Conservation (phyloP, 306 rosid species). For the Sesbania bispinosa region DNA sequence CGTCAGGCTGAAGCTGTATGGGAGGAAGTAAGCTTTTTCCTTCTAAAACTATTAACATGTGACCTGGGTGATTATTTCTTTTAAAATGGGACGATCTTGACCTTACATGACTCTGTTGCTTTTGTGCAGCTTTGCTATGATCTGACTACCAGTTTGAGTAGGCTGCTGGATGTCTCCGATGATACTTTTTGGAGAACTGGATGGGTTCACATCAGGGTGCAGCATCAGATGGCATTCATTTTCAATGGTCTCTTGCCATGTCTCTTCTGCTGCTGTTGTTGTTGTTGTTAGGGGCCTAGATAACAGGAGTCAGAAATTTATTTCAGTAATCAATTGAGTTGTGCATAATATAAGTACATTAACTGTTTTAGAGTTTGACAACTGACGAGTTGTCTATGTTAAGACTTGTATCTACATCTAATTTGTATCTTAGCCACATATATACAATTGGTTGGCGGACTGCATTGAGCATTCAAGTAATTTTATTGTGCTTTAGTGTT, state of each 20-base stretch:
- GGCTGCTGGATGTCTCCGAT: constrained; percentile 65
- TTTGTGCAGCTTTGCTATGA: constrained; percentile 70
- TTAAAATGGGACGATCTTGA: not conserved
- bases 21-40: constrained; percentile 66
- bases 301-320: constrained; percentile 8
- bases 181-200: constrained; percentile 82
- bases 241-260: constrained; percentile 51
- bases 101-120: constrained; percentile 14
- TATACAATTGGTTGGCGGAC: constrained; percentile 5
- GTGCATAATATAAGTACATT: constrained; percentile 1
- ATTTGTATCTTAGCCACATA: not conserved
- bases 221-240: constrained; percentile 70
- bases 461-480: not conserved
- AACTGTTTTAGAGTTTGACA: not conserved
- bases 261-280: constrained; percentile 7
- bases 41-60: constrained; percentile 7
- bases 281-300: constrained; percentile 11
- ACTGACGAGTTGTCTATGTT: not conserved
- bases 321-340: constrained; percentile 7
- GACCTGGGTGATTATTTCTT: constrained; percentile 11
- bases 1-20: constrained; percentile 67
- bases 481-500: not conserved
- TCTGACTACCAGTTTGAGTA: constrained; percentile 68
- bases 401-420: too few relatives aligned
- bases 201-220: constrained; percentile 78